Base-by-base conservation (phyloP, 345 rosid genomes). In the Noccaea bulbosa region DNA sequence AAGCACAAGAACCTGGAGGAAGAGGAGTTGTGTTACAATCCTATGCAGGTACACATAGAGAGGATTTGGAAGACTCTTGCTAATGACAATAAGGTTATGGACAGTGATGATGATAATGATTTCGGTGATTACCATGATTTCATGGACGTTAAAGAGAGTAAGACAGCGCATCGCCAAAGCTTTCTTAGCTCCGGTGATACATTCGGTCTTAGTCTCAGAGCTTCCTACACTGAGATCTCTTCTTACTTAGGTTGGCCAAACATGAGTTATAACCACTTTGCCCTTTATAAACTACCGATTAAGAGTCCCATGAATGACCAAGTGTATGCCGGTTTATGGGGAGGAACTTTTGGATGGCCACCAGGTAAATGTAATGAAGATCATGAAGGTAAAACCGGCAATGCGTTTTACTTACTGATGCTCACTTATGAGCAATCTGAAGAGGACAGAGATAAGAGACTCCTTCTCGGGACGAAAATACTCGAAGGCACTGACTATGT, bases 261-360 rank as follows among this genome's bases (percentile, higher is more conserved):
- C 3, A 27, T 27, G 30, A 27, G 30, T 27, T 27, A 1, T 27
- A 27, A 27, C 30, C 30, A 27, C 30, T 27, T 27, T 27, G 2
- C 4, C 3, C 30, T 35, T 7, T 35, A 35, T 35, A 35, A 27
- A 27, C 3, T 27, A 27, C 30, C 30, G 30, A 0, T 27, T 27
- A 27, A 27, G 30, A 27, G 30, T 27, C 30, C 30, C 30, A 27
- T 27, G 30, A 27, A 27, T 3, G 30, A 27, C 30, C 30, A 27
- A 27, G 30, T 27, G 80, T 88, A 77, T 80, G 91, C 93, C 53
- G 91, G 97, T 71, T 73, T 90, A 12, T 90, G 92, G 97, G 94
- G 97, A 68, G 94, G 89, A 35, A 84, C 92, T 11, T 90, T 90
- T 74, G 94, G 97, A 34, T 90, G 97, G 94, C 94, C 94, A 32